Percentiles rank a stretch among this genome's conserved stretches.
These are phyloP conservation scores for Sambucus nigra DNA, from an alignment of 129 eudicot genomes.

Conservation along the genomic window DNA sequence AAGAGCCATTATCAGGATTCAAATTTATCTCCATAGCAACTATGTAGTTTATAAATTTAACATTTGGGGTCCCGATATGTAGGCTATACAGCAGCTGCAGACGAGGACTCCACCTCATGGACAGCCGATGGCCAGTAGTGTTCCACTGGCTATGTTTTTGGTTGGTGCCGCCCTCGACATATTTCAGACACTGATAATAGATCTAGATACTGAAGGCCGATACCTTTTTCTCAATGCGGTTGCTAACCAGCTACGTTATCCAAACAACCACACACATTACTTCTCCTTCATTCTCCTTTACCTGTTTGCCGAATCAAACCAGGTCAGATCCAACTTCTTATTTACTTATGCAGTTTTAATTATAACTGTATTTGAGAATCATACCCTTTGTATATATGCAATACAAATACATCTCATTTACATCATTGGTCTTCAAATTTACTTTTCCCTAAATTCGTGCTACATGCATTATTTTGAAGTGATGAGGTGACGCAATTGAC, in stretches of 20 bases:
- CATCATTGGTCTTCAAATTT: too few relatives aligned
- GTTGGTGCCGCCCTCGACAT: conserved; percentile 79
- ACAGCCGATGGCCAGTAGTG: conserved; percentile 26
- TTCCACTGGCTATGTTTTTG: conserved; percentile 39
- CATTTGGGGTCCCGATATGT: not conserved
- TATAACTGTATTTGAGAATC: too few relatives aligned
- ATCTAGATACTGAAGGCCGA: conserved; percentile 93
- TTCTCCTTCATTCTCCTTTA: conserved; percentile 84
- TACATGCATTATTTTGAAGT: too few relatives aligned
- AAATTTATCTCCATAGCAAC: too few relatives aligned
- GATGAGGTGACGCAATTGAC: too few relatives aligned
- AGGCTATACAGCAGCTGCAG: conserved; percentile 95
- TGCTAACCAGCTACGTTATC: conserved; percentile 93
- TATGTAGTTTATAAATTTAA: too few relatives aligned
- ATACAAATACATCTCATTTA: too few relatives aligned
- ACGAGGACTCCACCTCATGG: conserved; percentile 58
- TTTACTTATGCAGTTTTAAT: too few relatives aligned
- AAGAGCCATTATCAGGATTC: too few relatives aligned
- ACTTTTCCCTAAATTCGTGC: too few relatives aligned
- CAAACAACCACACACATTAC: conserved; percentile 94
- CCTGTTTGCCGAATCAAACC: conserved; percentile 76
- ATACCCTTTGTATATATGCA: too few relatives aligned
- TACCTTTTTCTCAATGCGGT: conserved; percentile 84
- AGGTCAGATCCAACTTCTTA: conserved; percentile 29
- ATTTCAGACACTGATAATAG: conserved; percentile 64